phyloP scores from a whole-genome alignment of 768 basidiomycete genomes.

The Trametes cubensis region DNA sequence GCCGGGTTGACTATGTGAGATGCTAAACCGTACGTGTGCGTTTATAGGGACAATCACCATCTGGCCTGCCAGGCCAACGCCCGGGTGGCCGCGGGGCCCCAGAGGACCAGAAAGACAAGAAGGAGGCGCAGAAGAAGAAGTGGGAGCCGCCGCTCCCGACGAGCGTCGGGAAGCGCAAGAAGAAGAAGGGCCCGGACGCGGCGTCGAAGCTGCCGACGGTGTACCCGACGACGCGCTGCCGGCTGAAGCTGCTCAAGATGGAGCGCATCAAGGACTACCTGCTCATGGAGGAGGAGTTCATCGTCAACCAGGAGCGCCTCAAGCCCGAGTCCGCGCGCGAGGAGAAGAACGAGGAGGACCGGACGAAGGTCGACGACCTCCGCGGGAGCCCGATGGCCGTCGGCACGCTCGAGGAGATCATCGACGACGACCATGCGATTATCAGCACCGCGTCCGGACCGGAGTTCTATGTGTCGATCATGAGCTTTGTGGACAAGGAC shows the following conservation, averaged over 20 bases:
- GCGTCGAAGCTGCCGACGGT: conserved; percentile 91
- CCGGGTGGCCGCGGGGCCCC: conserved; percentile 31
- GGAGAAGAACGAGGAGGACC: conserved; percentile 95
- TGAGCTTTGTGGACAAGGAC: conserved; percentile 99
- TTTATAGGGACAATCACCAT: conserved; percentile 73
- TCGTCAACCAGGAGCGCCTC: conserved; percentile 88
- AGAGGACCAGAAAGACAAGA: conserved; percentile 52
- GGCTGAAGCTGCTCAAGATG: conserved; percentile 91
- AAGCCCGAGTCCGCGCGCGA: conserved; percentile 87
- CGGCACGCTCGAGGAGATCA: conserved; percentile 96
- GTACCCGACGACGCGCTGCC: conserved; percentile 93
- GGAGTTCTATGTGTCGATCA: conserved; percentile 95
- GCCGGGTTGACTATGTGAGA: neutral
- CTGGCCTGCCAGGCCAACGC: conserved; percentile 48
- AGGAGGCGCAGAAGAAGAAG: conserved; percentile 79
- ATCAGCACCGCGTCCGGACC: conserved; percentile 93
- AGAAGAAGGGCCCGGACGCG: conserved; percentile 83
- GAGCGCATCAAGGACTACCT: conserved; percentile 99
- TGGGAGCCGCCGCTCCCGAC: conserved; percentile 99
- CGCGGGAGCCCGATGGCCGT: conserved; percentile 98
- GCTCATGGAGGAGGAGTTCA: conserved; percentile 92
- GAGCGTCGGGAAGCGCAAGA: conserved; percentile 95
- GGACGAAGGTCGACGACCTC: conserved; percentile 90
- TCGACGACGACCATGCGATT: conserved; percentile 99
- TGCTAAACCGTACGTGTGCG: neutral